Percentiles rank a stretch among this genome's conserved stretches.
Conservation (phyloP, 2,329 filamentous ascomycete species). For the Colletotrichum plurivorum region DNA sequence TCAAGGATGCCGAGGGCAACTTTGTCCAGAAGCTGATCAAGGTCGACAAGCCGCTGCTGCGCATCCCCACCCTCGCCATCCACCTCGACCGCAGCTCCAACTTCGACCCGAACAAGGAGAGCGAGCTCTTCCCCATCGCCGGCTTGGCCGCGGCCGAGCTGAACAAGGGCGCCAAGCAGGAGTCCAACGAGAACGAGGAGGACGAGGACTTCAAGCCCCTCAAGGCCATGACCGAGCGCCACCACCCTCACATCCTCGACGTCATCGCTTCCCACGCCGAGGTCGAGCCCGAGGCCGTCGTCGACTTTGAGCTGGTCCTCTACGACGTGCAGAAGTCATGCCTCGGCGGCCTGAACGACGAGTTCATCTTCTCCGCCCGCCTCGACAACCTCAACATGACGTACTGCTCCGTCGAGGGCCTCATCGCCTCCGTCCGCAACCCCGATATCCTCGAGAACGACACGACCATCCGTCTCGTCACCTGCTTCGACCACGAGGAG, state of each 20-base stretch:
- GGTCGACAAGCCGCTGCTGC: constrained; percentile 89
- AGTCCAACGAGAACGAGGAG: constrained; percentile 58
- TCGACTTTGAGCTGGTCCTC: constrained; percentile 97
- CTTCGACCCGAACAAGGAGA: constrained; percentile 98
- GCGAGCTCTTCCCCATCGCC: constrained; percentile 92
- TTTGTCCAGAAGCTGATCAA: constrained; percentile 90
- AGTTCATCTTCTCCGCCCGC: constrained; percentile 96
- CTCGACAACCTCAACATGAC: constrained; percentile 98
- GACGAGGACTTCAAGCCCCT: constrained; percentile 78
- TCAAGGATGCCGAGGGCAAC: constrained; percentile 78
- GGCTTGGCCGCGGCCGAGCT: constrained; percentile 90
- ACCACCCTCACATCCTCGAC: constrained; percentile 90
- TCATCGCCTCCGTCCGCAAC: constrained; percentile 83
- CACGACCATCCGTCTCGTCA: constrained; percentile 87
- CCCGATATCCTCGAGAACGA: constrained; percentile 79
- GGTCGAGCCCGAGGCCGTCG: constrained; percentile 77
- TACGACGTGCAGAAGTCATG: constrained; percentile 95
- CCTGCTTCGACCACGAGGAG: constrained; percentile 98
- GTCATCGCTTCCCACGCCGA: constrained; percentile 86
- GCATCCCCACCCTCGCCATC: constrained; percentile 94
- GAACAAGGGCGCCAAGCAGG: constrained; percentile 73
- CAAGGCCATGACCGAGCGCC: constrained; percentile 82
- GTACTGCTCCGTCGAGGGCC: constrained; percentile 88
- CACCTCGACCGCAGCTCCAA: constrained; percentile 89
- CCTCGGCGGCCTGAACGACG: constrained; percentile 90